Evolutionary conservation across 2,329 filamentous ascomycete species (phyloP).

Genomic region (Alternaria novae-zelandiae): DNA sequence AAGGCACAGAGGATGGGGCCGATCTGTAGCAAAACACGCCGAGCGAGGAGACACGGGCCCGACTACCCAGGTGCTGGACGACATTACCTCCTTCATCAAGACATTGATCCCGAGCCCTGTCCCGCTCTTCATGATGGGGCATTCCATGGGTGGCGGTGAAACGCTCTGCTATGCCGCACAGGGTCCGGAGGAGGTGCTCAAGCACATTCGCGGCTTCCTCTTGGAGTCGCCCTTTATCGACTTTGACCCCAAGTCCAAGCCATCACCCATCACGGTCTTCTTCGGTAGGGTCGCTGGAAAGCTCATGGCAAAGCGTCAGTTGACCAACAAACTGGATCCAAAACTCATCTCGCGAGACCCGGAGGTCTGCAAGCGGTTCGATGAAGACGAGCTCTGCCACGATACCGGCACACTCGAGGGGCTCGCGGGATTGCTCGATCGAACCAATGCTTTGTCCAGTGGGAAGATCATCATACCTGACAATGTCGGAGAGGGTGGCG

Average conservation of each 20-base stretch:
- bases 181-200: conserved; percentile 59
- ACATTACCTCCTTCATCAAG: conserved; percentile 78
- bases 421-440: conserved; percentile 76
- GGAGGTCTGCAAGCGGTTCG: conserved; percentile 65
- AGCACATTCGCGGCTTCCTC: conserved; percentile 73
- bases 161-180: conserved; percentile 65
- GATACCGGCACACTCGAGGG: conserved; percentile 87
- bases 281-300: conserved; percentile 71
- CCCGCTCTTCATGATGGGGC: conserved; percentile 85
- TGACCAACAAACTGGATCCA: conserved; percentile 69
- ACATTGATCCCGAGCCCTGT: conserved; percentile 59
- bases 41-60: conserved; percentile 76
- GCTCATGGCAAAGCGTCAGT: conserved; percentile 70
- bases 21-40: conserved; percentile 65
- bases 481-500: conserved; percentile 56
- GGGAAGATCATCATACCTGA: conserved; percentile 59
- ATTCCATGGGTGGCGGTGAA: conserved; percentile 89
- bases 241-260: conserved; percentile 70
- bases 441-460: conserved; percentile 65
- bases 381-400: conserved; percentile 75
- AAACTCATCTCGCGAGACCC: conserved; percentile 72
- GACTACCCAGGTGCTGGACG: conserved; percentile 73
- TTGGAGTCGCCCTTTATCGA: conserved; percentile 80
- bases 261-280: conserved; percentile 67
- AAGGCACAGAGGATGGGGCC: conserved; percentile 76